A percentile compares a stretch with the other conserved stretches of the same genome.
Conservation (phyloP, 805 yeast genomes). For the Sugiyamaella marilandica region DNA sequence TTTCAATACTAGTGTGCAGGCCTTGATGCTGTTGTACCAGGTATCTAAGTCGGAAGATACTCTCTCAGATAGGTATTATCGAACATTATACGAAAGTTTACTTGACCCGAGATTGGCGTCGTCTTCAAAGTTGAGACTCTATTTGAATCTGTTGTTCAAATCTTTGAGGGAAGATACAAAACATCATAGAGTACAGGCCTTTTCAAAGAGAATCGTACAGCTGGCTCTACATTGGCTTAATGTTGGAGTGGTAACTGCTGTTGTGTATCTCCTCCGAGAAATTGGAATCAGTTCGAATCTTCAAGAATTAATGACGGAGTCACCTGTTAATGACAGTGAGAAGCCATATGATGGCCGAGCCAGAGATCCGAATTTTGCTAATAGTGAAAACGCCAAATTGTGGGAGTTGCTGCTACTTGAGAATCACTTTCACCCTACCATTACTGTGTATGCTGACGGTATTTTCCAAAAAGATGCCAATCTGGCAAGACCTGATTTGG, state of each 20-base stretch:
- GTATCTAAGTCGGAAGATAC: slow-evolving; percentile 54
- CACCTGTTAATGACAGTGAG: slow-evolving; percentile 24
- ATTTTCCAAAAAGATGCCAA: slow-evolving; percentile 33
- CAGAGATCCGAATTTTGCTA: slow-evolving; percentile 90
- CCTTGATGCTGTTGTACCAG: slow-evolving; percentile 78
- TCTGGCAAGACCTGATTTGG: slow-evolving; percentile 78
- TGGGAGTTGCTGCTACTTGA: slow-evolving; percentile 82
- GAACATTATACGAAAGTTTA: slow-evolving; percentile 84
- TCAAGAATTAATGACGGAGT: slow-evolving; percentile 49
- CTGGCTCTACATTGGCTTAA: slow-evolving; percentile 81
- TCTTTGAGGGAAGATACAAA: slow-evolving; percentile 68
- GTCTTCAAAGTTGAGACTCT: slow-evolving; percentile 92
- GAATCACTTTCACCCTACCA: slow-evolving; percentile 89
- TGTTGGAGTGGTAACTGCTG: slow-evolving; percentile 82
- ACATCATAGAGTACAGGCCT: slow-evolving; percentile 68
- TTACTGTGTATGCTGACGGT: slow-evolving; percentile 65
- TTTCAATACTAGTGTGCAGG: slow-evolving; percentile 91
- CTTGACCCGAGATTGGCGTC: slow-evolving; percentile 74
- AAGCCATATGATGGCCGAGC: slow-evolving; percentile 70
- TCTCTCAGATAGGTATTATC: slow-evolving; percentile 57
- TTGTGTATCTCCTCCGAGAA: slow-evolving; percentile 68
- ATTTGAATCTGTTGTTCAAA: slow-evolving; percentile 78
- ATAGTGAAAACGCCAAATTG: slow-evolving; percentile 72
- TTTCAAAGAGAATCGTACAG: slow-evolving; percentile 85
- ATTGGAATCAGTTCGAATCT: slow-evolving; percentile 56